Evolutionary conservation across 192 early-diverging fungal species (phyloP), one percentile per base, ranked within the genome.

Genomic region (Coemansia sp.): DNA sequence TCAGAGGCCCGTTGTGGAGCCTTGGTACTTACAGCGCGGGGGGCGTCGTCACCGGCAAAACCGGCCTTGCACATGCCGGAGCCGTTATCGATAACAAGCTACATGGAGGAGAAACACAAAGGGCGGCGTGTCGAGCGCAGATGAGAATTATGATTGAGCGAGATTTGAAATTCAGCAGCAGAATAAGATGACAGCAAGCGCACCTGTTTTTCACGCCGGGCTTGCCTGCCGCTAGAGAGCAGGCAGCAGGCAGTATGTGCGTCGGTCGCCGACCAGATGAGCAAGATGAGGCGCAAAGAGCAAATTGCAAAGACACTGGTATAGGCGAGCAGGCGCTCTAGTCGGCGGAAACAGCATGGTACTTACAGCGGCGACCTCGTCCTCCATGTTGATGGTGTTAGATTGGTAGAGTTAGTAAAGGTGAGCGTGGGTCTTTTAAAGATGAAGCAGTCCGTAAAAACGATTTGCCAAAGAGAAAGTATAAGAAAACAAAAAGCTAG

Each of bases 41-140:
- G 90, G 46, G 89, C 89, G 52, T 92, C 90, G 77, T 92, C 89
- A 62, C 90, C 90, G 66, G 89, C 90, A 71, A 92, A 92, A 70
- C 90, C 90, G 78, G 89, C 89, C 79, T 92, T 92, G 83, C 90
- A 92, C 90, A 92, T 92, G 71, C 90, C 88, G 71, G 90, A 92
- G 69, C 90, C 90, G 77, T 91, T 91, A 78, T 92, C 90, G 67
- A 92, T 90, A 63, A 91, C 90, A 68, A 89, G 74, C 83, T 81
- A 77, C 59, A 64, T 9, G 11, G 10, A 43, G 40, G n/a, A 18
- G 18, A 28, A 33, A 30, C 9, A 47, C 24, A 56, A 37, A 25
- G 51, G 25, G 22, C 18, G 18, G 18, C n/a, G 22, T 41, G 20
- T 25, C 24, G 46, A 49, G 41, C n/a, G 32, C 37, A 40, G 28